Evolutionary conservation across 768 basidiomycete species (phyloP), one percentile per base, ranked within the genome.

Genomic region (Russula sp.): DNA sequence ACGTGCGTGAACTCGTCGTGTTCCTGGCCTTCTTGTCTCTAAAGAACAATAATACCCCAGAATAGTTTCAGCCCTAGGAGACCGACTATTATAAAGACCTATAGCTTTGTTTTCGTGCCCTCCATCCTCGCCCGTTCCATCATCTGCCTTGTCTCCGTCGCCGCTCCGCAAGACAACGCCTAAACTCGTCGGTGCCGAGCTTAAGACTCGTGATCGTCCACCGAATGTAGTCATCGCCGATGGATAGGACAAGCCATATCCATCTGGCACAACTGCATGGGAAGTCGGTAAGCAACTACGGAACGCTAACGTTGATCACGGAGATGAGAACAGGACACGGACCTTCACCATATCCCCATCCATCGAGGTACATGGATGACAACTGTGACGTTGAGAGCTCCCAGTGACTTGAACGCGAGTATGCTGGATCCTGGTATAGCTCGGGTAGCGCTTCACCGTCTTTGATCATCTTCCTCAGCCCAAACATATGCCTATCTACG

Each of bases 341-440:
- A 92, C 91, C 91, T 82, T 96, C 92, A 9, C 94, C 94, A 72
- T 98, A 98, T 16, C 96, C 97, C 96, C 96, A 98, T 24, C 94
- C 94, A 69, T 95, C 92, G 38, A 99, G 78, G 74, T 82, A 94
- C 57, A 79, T 80, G 50, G 85, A 88, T 56, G 87, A 88, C 62
- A 98, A 77, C 75, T 97, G 92, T 66, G 87, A 89, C 22, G 97
- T 99, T 46, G 88, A 91, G 69, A 98, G 77, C 75, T 96, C 90
- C 97, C 97, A 99, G 74, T 96, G 90, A 66, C 74, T 84, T 50
- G 88, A 90, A 73, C 80, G 80, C 8, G 78, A 70, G 71, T 81
- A 96, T 9, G 88, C 85, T 59, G 76, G 75, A 71, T 98, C 94
- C 54, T 72, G 80, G 78, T 92, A 95, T 3, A 97, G 78, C 66